Evolutionary conservation across 305 asterid species (phyloP).

Genomic region (Fraxinus nigra): DNA sequence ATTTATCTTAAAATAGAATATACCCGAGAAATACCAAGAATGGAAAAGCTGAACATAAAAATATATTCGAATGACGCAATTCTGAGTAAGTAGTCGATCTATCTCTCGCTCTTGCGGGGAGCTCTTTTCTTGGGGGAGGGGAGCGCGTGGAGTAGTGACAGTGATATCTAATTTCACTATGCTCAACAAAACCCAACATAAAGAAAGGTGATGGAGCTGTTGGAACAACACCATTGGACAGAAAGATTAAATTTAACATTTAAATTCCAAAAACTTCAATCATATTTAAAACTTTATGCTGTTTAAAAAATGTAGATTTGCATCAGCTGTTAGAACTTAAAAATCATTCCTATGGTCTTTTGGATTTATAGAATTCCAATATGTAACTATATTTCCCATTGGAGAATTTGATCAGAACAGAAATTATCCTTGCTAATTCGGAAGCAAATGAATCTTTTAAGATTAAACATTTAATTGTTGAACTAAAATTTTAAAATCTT

Average conservation of each 20-base stretch:
- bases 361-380: not conserved
- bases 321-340: not conserved
- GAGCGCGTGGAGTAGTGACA: not conserved
- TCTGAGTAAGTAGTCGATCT: not conserved
- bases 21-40: not conserved
- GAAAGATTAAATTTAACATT: not conserved
- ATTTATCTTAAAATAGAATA: not conserved
- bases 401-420: not conserved
- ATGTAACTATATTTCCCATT: not conserved
- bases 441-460: not conserved
- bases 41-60: not conserved
- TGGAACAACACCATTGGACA: not conserved
- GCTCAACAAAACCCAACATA: not conserved
- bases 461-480: not conserved
- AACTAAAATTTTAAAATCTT: not conserved
- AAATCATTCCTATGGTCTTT: not conserved
- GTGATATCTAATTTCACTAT: not conserved
- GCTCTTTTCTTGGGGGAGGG: not conserved
- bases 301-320: not conserved
- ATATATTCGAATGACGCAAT: not conserved
- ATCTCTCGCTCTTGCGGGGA: not conserved
- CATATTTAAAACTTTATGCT: not conserved
- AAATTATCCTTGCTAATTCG: not conserved
- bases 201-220: not conserved
- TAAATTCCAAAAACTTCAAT: not conserved